phyloP scores from a whole-genome alignment of 768 basidiomycete genomes.

The Boletus pseudopeckii region DNA sequence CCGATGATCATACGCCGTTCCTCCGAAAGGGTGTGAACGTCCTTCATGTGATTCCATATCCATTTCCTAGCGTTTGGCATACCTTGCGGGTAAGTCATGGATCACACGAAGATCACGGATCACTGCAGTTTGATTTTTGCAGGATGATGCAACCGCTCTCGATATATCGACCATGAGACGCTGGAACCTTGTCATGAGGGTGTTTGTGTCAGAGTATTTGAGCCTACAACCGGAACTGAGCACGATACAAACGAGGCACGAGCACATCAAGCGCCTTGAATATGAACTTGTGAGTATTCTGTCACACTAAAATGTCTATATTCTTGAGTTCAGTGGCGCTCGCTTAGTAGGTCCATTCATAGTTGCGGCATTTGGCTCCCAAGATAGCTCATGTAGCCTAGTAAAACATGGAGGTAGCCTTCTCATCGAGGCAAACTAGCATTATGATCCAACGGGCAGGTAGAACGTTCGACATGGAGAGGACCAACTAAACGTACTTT shows the following conservation, averaged over 20 bases:
- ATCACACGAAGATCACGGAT: neutral
- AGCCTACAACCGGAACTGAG: constrained; percentile 53
- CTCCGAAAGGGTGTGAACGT: constrained; percentile 76
- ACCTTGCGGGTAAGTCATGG: constrained; percentile 53
- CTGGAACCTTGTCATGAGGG: constrained; percentile 86
- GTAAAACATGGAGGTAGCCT: neutral
- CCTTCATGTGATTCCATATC: constrained; percentile 84
- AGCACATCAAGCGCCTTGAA: constrained; percentile 35
- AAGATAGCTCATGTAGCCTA: constrained; percentile 1
- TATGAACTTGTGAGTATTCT: constrained; percentile 46
- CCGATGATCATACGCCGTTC: constrained; percentile 95
- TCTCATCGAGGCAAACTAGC: neutral
- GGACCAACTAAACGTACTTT: constrained; percentile 4
- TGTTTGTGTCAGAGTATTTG: constrained; percentile 90
- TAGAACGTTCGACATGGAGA: neutral
- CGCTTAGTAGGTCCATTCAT: constrained; percentile 19
- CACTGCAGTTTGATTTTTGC: constrained; percentile 3
- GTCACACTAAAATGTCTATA: neutral
- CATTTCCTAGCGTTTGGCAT: constrained; percentile 93
- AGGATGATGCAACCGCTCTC: constrained; percentile 90
- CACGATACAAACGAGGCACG: constrained; percentile 22
- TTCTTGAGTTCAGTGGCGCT: neutral
- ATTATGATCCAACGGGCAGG: neutral
- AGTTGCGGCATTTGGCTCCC: neutral
- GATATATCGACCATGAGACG: constrained; percentile 81